A percentile compares a stretch with the other conserved stretches of the same genome.
Conservation (phyloP, 306 rosid genomes). For the Morella rubra region DNA sequence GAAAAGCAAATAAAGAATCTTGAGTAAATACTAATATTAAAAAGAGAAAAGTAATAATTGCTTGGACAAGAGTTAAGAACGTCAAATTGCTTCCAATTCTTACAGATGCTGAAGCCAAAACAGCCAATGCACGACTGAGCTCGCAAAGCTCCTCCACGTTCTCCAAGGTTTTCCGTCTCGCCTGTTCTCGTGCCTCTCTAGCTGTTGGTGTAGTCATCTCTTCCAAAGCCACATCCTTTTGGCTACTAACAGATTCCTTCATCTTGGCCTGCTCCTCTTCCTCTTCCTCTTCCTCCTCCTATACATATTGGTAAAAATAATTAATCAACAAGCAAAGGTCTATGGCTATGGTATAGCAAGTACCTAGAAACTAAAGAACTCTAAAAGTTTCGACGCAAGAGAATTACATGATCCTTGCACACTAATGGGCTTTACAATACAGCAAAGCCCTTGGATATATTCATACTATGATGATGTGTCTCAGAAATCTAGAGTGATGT, state of each 20-base stretch:
- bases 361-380: constrained; percentile 9
- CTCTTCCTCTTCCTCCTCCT: constrained; percentile 85
- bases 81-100: constrained; percentile 37
- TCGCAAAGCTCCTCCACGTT: constrained; percentile 88
- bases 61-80: not conserved
- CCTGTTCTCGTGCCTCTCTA: constrained; percentile 71
- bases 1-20: constrained; percentile 14
- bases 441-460: not conserved
- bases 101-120: constrained; percentile 97
- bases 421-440: not conserved
- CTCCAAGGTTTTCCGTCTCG: constrained; percentile 63
- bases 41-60: not conserved
- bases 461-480: not conserved
- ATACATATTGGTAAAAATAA: constrained; percentile 15
- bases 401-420: not conserved
- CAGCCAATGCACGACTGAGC: constrained; percentile 91
- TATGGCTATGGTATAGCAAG: not conserved
- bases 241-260: constrained; percentile 47
- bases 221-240: constrained; percentile 67
- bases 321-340: constrained; percentile 3
- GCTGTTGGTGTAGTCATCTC: constrained; percentile 76
- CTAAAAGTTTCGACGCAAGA: not conserved
- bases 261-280: constrained; percentile 66
- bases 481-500: not conserved
- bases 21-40: not conserved